These are phyloP conservation scores for Tuber indicum DNA, from an alignment of 495 filamentous ascomycete genomes.

Conservation along the genomic window DNA sequence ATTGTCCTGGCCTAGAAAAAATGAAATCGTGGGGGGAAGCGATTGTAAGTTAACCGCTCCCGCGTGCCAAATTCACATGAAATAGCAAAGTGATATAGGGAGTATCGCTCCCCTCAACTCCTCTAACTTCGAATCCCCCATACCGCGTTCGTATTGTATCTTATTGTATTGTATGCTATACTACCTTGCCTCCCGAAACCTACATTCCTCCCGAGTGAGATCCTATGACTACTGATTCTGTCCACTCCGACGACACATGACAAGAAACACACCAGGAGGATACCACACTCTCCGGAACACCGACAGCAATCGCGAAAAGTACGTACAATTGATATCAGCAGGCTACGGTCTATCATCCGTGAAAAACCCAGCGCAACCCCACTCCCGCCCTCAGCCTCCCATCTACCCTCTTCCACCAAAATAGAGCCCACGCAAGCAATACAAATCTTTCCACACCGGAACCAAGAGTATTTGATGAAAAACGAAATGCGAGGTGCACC, in stretches of 20 bases:
- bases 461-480: not conserved
- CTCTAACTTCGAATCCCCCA: too few species aligned
- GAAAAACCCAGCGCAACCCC: not conserved
- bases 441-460: not conserved
- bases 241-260: not conserved
- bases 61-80: too few species aligned
- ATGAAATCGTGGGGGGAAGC: too few species aligned
- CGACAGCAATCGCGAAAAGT: not conserved
- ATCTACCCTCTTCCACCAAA: not conserved
- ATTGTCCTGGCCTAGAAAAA: too few species aligned
- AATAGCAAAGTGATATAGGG: too few species aligned
- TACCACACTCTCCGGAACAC: not conserved
- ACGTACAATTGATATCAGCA: not conserved
- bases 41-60: too few species aligned
- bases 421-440: not conserved
- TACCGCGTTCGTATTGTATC: not conserved
- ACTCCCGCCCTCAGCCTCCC: not conserved
- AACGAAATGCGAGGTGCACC: not conserved
- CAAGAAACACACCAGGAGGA: not conserved
- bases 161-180: not conserved
- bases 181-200: not conserved
- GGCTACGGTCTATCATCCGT: not conserved
- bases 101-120: too few species aligned
- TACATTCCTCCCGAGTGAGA: not conserved
- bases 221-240: not conserved